Evolutionary conservation across 257 asterid genomes (phyloP).

Genomic region (Nicotiana obtusifolia): DNA sequence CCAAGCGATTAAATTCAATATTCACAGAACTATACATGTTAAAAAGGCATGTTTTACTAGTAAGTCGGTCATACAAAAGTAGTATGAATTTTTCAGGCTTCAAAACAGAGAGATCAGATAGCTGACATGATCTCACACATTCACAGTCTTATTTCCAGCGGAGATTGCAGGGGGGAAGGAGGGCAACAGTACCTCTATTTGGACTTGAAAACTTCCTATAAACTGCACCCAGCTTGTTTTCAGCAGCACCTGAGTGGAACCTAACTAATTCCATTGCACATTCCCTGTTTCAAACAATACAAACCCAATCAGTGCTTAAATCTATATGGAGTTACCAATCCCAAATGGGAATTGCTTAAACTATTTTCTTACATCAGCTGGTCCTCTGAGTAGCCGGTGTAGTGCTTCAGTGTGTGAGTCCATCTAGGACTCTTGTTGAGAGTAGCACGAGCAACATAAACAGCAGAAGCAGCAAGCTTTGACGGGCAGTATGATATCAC

Average conservation of each 20-base stretch:
- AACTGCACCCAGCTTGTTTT: constrained; percentile 58
- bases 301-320: neutral
- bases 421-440: constrained; percentile 50
- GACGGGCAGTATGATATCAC: constrained; percentile 45
- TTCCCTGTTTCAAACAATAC: constrained; percentile 21
- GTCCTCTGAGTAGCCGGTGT: constrained; percentile 55
- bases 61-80: neutral
- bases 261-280: constrained; percentile 63
- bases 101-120: neutral
- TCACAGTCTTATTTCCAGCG: neutral
- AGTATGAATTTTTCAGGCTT: neutral
- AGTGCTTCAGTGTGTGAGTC: constrained; percentile 68
- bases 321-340: neutral
- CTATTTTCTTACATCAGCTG: constrained; percentile 38
- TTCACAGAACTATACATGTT: neutral
- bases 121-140: neutral
- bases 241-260: constrained; percentile 43
- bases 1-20: neutral
- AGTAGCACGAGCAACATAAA: constrained; percentile 76
- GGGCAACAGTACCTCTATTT: constrained; percentile 58
- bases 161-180: constrained; percentile 55
- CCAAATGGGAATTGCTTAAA: neutral
- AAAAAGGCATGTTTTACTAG: neutral
- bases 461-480: constrained; percentile 64
- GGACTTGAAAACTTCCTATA: constrained; percentile 49